phyloP scores from a whole-genome alignment of 1,139 yeast species.

The Protomyces pachydermus region DNA sequence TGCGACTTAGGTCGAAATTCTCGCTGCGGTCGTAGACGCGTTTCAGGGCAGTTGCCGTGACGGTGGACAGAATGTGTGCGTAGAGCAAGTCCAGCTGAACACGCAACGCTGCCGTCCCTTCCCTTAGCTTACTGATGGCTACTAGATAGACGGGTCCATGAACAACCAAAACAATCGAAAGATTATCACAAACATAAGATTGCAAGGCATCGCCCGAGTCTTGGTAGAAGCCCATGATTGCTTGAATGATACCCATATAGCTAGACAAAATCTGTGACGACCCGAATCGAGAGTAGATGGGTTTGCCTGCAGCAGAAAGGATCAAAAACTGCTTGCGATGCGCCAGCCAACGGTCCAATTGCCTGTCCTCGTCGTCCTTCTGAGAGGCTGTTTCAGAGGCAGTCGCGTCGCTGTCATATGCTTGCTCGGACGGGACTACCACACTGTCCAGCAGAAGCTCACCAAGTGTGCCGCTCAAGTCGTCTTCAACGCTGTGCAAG shows the following conservation, averaged over 20 bases:
- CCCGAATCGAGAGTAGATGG: conserved; percentile 78
- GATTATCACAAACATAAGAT: conserved; percentile 44
- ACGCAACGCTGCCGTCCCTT: conserved; percentile 47
- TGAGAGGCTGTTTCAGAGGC: neutral
- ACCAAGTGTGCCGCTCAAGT: neutral
- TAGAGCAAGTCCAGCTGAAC: conserved; percentile 71
- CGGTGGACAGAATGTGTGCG: conserved; percentile 70
- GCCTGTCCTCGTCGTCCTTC: conserved; percentile 12
- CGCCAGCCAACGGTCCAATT: conserved; percentile 40
- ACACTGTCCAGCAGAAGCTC: neutral
- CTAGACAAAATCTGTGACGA: conserved; percentile 65
- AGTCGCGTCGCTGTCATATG: neutral
- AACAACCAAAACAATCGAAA: conserved; percentile 57
- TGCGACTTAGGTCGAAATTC: conserved; percentile 74
- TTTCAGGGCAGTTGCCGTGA: conserved; percentile 68
- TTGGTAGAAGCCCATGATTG: conserved; percentile 44
- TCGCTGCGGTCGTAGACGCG: conserved; percentile 66
- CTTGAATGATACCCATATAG: conserved; percentile 57
- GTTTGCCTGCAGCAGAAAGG: conserved; percentile 89
- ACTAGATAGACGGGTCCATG: conserved; percentile 68
- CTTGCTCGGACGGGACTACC: neutral
- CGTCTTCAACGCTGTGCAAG: conserved; percentile 5
- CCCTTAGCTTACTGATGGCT: conserved; percentile 60
- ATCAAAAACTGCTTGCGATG: conserved; percentile 69
- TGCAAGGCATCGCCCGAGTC: conserved; percentile 34